A percentile compares a stretch with the other conserved stretches of the same genome.
Conservation (phyloP, 2,329 filamentous ascomycete species). For the Pyrenochaeta sp. region DNA sequence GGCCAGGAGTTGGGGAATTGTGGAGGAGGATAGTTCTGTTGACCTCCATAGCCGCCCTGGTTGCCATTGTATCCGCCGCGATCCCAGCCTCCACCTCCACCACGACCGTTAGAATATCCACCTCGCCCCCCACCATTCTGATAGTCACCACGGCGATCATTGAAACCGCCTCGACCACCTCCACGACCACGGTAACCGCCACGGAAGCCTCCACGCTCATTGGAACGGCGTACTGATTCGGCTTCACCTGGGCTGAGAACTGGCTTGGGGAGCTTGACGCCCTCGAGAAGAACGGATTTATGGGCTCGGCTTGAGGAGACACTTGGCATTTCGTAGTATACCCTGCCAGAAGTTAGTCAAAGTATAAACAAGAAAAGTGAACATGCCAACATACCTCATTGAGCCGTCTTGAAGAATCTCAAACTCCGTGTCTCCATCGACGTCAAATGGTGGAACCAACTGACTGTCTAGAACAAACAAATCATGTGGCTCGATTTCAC, state of each 20-base stretch:
- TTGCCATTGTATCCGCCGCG: constrained; percentile 25
- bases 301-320: constrained; percentile 70
- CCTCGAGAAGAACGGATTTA: constrained; percentile 93
- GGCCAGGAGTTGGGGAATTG: constrained; percentile 30
- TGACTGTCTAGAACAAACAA: constrained; percentile 85
- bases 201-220: constrained; percentile 64
- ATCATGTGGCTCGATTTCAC: constrained; percentile 81
- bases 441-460: constrained; percentile 78
- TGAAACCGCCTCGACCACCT: constrained; percentile 44
- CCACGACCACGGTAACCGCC: constrained; percentile 31
- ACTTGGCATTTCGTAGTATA: constrained; percentile 84
- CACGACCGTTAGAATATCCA: constrained; percentile 28
- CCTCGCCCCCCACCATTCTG: constrained; percentile 35
- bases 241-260: constrained; percentile 73
- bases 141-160: constrained; percentile 31
- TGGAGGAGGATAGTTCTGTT: constrained; percentile 23
- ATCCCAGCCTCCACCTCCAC: constrained; percentile 2
- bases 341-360: constrained; percentile 60
- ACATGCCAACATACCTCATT: constrained; percentile 70
- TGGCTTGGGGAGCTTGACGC: constrained; percentile 75
- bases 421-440: constrained; percentile 54
- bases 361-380: constrained; percentile 18
- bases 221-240: constrained; percentile 70
- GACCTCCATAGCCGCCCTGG: constrained; percentile 22
- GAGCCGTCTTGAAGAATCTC: constrained; percentile 68